These are phyloP conservation scores for Rhizophagus prolifer DNA, from an alignment of 192 early-diverging fungal genomes.

Conservation along the genomic window DNA sequence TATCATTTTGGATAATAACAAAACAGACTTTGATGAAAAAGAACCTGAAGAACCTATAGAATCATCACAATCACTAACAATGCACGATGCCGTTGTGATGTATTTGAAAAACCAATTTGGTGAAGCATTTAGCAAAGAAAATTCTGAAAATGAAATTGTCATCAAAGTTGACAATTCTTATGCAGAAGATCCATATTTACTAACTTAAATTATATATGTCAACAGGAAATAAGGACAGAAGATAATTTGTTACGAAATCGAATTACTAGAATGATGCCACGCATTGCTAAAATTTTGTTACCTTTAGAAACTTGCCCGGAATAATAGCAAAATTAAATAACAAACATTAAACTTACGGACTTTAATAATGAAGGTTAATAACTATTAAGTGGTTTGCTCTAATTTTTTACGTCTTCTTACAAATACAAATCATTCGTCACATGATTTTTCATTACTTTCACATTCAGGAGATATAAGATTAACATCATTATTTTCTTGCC, in stretches of 20 bases:
- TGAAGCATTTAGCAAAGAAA: slow-evolving; percentile 3
- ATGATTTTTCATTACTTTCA: too few species aligned
- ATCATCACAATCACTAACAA: neutral
- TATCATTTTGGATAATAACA: neutral
- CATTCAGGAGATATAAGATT: neutral
- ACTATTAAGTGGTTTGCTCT: too few species aligned
- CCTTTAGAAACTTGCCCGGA: slow-evolving; percentile 16
- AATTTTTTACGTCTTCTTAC: too few species aligned
- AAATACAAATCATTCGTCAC: too few species aligned
- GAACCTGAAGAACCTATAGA: neutral
- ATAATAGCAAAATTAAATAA: neutral
- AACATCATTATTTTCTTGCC: neutral
- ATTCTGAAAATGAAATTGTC: slow-evolving; percentile 20
- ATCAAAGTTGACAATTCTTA: slow-evolving; percentile 10
- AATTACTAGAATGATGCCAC: neutral
- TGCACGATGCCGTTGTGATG: neutral
- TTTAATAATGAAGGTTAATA: too few species aligned
- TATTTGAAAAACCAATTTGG: slow-evolving; percentile 25
- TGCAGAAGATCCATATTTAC: neutral
- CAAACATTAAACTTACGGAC: too few species aligned
- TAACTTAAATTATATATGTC: neutral
- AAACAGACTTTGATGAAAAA: neutral
- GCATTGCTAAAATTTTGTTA: slow-evolving; percentile 3
- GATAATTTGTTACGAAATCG: slow-evolving; percentile 14
- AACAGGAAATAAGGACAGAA: slow-evolving; percentile 20